A percentile compares a stretch with the other conserved stretches of the same genome.
phyloP scores from a whole-genome alignment of 2,329 filamentous ascomycete genomes.

The Colletotrichum sansevieriae region DNA sequence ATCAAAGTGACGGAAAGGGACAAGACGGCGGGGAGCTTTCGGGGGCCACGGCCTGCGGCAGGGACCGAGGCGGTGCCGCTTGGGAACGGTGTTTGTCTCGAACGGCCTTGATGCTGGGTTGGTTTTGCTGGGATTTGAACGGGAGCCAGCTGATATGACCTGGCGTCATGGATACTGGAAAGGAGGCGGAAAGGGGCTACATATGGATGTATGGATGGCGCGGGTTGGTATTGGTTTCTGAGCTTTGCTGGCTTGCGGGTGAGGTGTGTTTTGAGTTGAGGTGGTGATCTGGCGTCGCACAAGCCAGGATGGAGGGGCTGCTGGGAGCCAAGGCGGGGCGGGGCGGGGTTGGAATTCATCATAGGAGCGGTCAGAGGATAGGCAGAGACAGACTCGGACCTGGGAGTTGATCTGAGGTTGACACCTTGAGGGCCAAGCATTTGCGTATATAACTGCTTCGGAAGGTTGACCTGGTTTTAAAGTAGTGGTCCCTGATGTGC shows the following conservation, averaged over 20 bases:
- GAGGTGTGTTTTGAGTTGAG: constrained; percentile 37
- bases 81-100: not conserved
- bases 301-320: constrained; percentile 23
- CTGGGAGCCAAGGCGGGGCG: constrained; percentile 32
- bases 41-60: constrained; percentile 35
- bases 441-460: constrained; percentile 7
- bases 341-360: constrained; percentile 29
- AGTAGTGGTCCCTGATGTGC: too few relatives aligned
- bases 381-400: not conserved
- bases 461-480: too few relatives aligned
- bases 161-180: too few relatives aligned
- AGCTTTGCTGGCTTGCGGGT: not conserved
- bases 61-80: constrained; percentile 33
- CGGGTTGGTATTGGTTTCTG: not conserved
- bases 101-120: not conserved
- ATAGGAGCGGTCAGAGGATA: constrained; percentile 37
- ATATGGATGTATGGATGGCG: not conserved
- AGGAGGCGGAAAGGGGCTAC: not conserved
- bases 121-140: too few relatives aligned
- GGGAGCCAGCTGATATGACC: too few relatives aligned
- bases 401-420: not conserved
- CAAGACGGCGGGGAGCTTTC: constrained; percentile 7
- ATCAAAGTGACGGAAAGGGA: not conserved
- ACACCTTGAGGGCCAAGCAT: constrained; percentile 29
- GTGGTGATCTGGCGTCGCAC: constrained; percentile 24